These are phyloP conservation scores for Citrullus amarus DNA, from an alignment of 306 rosid species.

Conservation along the genomic window DNA sequence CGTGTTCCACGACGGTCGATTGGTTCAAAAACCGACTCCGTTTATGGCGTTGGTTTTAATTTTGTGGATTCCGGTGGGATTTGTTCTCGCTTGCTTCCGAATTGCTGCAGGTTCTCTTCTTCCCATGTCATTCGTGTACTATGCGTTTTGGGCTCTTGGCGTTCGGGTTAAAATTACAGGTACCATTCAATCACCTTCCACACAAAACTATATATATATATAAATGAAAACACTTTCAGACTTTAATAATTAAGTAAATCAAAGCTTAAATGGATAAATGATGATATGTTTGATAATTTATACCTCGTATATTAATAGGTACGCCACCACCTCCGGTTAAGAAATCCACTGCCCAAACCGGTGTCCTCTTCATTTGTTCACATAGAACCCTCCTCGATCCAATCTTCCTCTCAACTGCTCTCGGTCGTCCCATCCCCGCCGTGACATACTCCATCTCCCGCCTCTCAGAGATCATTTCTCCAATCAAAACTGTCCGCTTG, in stretches of 20 bases:
- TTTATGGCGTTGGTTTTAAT: slow-evolving; percentile 38
- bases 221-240: too few relatives aligned
- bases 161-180: slow-evolving; percentile 52
- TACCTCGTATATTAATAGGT: background rate
- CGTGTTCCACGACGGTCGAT: slow-evolving; percentile 77
- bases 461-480: slow-evolving; percentile 67
- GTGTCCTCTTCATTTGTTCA: slow-evolving; percentile 69
- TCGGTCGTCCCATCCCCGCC: slow-evolving; percentile 67
- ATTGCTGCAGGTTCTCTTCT: slow-evolving; percentile 67
- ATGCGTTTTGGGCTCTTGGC: slow-evolving; percentile 63
- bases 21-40: slow-evolving; percentile 62
- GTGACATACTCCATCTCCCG: slow-evolving; percentile 73
- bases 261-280: too few relatives aligned
- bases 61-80: slow-evolving; percentile 68
- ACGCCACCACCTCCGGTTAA: slow-evolving; percentile 43
- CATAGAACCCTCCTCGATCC: slow-evolving; percentile 77
- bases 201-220: too few relatives aligned
- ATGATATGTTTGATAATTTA: too few relatives aligned
- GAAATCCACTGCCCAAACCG: slow-evolving; percentile 22
- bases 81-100: slow-evolving; percentile 52
- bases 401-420: slow-evolving; percentile 64
- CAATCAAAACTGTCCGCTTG: slow-evolving; percentile 54
- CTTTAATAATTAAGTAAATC: too few relatives aligned
- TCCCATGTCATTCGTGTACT: slow-evolving; percentile 59
- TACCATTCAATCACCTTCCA: too few relatives aligned